Conservation (phyloP, 345 rosid genomes). For the Bruguiera sexangula region DNA sequence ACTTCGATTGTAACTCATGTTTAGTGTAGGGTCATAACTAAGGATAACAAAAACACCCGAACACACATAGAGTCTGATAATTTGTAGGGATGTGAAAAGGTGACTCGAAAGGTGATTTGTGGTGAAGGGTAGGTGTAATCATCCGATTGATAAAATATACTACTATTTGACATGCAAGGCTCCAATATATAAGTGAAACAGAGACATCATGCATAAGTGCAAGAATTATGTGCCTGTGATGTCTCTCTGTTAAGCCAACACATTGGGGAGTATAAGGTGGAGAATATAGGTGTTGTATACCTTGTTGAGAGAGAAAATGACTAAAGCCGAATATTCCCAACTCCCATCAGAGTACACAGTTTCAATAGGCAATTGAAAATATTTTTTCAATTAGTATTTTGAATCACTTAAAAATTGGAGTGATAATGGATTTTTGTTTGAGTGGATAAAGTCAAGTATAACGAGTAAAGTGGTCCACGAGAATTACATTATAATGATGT, state of each 20-base stretch:
- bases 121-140: too few relatives aligned
- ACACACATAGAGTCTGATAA: background rate
- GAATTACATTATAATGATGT: too few relatives aligned
- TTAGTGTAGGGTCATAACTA: background rate
- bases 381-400: background rate
- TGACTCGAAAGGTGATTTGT: too few relatives aligned
- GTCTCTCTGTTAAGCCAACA: background rate
- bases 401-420: background rate
- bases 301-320: too few relatives aligned
- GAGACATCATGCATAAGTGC: too few relatives aligned
- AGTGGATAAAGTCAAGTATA: background rate
- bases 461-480: too few relatives aligned
- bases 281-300: background rate
- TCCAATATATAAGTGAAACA: too few relatives aligned
- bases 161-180: too few relatives aligned
- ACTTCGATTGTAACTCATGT: background rate
- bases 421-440: background rate
- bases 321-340: background rate
- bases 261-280: background rate
- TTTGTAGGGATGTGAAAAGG: too few relatives aligned
- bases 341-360: background rate
- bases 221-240: background rate
- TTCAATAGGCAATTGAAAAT: background rate
- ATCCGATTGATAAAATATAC: too few relatives aligned
- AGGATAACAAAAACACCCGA: background rate